phyloP scores from a whole-genome alignment of 2,329 filamentous ascomycete species.

The Penicillium sp. region DNA sequence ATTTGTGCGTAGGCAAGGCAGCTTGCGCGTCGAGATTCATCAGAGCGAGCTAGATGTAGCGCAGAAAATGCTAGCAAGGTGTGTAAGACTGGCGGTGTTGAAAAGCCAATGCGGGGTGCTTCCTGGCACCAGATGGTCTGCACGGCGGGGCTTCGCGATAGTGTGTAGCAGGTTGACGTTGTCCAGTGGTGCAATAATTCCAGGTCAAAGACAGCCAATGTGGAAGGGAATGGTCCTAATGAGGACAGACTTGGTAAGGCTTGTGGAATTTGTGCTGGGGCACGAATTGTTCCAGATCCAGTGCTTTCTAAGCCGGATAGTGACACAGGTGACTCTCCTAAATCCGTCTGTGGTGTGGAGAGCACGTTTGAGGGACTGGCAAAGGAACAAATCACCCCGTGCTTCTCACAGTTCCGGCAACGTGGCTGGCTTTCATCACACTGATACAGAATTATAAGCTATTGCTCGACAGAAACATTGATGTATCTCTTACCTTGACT shows the following conservation, averaged over 20 bases:
- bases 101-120: slow-evolving; percentile 49
- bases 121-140: slow-evolving; percentile 19
- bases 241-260: background rate
- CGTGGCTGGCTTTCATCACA: no score
- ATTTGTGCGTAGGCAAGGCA: slow-evolving; percentile 41
- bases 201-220: slow-evolving; percentile 42
- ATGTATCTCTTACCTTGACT: no score
- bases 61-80: slow-evolving; percentile 50
- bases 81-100: slow-evolving; percentile 50
- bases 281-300: background rate
- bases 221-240: slow-evolving; percentile 1
- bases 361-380: no score
- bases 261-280: background rate
- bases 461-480: no score
- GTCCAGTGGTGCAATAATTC: slow-evolving; percentile 56
- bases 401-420: no score
- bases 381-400: no score
- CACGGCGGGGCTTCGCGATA: no score
- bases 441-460: no score
- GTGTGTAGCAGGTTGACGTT: slow-evolving; percentile 28
- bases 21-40: slow-evolving; percentile 37
- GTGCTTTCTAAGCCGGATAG: background rate
- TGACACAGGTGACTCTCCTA: background rate
- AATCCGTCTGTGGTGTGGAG: no score
- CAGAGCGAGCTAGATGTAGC: slow-evolving; percentile 48